A percentile compares a stretch with the other conserved stretches of the same genome.
These are phyloP conservation scores for Hansenula sp. DNA, from an alignment of 1,139 yeast species.

Conservation along the genomic window DNA sequence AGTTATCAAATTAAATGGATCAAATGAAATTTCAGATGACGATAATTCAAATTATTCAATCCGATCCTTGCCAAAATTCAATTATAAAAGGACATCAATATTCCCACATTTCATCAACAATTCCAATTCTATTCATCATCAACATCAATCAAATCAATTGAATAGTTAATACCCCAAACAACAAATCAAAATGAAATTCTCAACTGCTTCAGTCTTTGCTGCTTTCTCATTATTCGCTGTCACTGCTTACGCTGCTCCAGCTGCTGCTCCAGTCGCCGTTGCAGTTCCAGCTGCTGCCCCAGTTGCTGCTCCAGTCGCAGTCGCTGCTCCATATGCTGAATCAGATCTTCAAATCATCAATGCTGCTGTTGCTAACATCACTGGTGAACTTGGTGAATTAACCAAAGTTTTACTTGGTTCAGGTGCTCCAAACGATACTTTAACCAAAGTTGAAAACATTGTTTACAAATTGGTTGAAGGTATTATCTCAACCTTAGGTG, in stretches of 20 bases:
- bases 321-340: slow-evolving; percentile 26
- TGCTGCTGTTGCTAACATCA: slow-evolving; percentile 5
- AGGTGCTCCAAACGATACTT: slow-evolving; percentile 3
- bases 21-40: too few relatives aligned
- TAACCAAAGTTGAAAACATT: background rate
- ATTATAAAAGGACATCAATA: background rate
- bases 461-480: slow-evolving; percentile 1
- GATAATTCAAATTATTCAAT: too few relatives aligned
- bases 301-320: slow-evolving; percentile 14
- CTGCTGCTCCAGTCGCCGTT: slow-evolving; percentile 11
- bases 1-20: too few relatives aligned
- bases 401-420: slow-evolving; percentile 1
- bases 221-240: slow-evolving; percentile 6
- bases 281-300: slow-evolving; percentile 6
- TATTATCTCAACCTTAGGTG: slow-evolving; percentile 2
- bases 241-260: slow-evolving; percentile 14
- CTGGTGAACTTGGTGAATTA: slow-evolving; percentile 1
- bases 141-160: background rate
- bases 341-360: slow-evolving; percentile 13
- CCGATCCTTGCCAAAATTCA: background rate
- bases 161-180: background rate
- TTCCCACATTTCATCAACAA: background rate
- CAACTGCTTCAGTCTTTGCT: slow-evolving; percentile 11
- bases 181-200: slow-evolving; percentile 13
- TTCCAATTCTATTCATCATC: background rate